These are phyloP conservation scores for Neovahlkampfia damariscottae DNA, from an alignment of 78 protist species.

Conservation along the genomic window DNA sequence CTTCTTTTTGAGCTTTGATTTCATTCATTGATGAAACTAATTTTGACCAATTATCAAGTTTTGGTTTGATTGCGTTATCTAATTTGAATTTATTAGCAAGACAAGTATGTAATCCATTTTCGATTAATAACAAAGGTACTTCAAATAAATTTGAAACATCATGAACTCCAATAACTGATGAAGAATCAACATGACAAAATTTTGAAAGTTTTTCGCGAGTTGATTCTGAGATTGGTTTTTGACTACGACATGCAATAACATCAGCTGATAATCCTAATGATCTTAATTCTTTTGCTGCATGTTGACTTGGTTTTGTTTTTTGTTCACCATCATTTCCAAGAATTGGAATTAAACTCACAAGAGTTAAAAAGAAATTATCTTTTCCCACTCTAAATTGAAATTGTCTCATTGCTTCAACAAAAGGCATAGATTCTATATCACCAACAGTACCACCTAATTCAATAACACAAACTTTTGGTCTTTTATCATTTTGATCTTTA, in stretches of 20 bases:
- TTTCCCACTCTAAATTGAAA: slow-evolving; percentile 72
- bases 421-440: slow-evolving; percentile 94
- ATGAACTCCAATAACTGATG: slow-evolving; percentile 60
- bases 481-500: background rate
- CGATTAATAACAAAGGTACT: slow-evolving; percentile 69
- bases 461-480: slow-evolving; percentile 84
- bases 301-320: slow-evolving; percentile 97
- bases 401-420: slow-evolving; percentile 92
- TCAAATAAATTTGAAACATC: slow-evolving; percentile 75
- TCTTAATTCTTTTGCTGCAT: slow-evolving; percentile 66
- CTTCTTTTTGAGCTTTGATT: slow-evolving; percentile 5
- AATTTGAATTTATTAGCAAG: slow-evolving; percentile 3
- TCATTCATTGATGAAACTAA: slow-evolving; percentile 3
- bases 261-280: slow-evolving; percentile 86
- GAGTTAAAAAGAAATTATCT: slow-evolving; percentile 53
- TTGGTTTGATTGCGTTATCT: background rate
- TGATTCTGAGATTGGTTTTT: slow-evolving; percentile 33
- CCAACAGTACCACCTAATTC: slow-evolving; percentile 93
- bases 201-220: slow-evolving; percentile 56
- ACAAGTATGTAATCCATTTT: background rate
- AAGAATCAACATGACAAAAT: slow-evolving; percentile 78
- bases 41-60: background rate
- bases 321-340: slow-evolving; percentile 77
- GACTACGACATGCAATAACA: slow-evolving; percentile 72
- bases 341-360: slow-evolving; percentile 48